phyloP scores from a whole-genome alignment of 441 rosid genomes.

The Melastoma candidum region DNA sequence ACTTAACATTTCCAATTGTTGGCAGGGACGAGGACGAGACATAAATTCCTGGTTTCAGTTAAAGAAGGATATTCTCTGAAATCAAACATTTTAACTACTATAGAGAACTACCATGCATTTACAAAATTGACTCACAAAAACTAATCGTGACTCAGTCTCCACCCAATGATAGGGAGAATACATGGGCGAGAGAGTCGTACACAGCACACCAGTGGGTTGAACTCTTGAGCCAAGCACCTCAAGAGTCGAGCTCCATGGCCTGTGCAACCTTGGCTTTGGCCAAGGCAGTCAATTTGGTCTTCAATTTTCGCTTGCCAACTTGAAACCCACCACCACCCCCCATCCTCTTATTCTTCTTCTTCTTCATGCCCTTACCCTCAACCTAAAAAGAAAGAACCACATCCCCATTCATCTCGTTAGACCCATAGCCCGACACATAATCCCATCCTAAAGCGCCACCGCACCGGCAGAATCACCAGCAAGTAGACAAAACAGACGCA shows the following conservation, averaged over 20 bases:
- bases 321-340: slow-evolving; percentile 47
- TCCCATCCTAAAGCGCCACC: too few relatives aligned
- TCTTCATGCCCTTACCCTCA: slow-evolving; percentile 57
- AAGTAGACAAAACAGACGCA: too few relatives aligned
- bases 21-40: too few relatives aligned
- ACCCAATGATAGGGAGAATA: too few relatives aligned
- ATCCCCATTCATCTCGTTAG: too few relatives aligned
- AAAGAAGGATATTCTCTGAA: background rate
- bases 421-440: too few relatives aligned
- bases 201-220: too few relatives aligned
- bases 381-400: slow-evolving; percentile 28
- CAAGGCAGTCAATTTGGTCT: slow-evolving; percentile 64
- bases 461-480: too few relatives aligned
- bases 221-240: slow-evolving; percentile 14
- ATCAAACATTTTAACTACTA: background rate
- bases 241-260: slow-evolving; percentile 88
- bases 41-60: background rate
- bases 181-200: too few relatives aligned
- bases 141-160: background rate
- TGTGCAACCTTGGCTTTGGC: slow-evolving; percentile 81
- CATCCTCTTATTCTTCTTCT: slow-evolving; percentile 31
- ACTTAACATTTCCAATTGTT: too few relatives aligned
- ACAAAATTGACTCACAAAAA: slow-evolving; percentile 6
- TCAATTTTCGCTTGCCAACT: slow-evolving; percentile 77
- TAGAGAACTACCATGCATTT: background rate